These are phyloP conservation scores for Paecilomyces sp. DNA, from an alignment of 2,329 filamentous ascomycete genomes.

Conservation along the genomic window DNA sequence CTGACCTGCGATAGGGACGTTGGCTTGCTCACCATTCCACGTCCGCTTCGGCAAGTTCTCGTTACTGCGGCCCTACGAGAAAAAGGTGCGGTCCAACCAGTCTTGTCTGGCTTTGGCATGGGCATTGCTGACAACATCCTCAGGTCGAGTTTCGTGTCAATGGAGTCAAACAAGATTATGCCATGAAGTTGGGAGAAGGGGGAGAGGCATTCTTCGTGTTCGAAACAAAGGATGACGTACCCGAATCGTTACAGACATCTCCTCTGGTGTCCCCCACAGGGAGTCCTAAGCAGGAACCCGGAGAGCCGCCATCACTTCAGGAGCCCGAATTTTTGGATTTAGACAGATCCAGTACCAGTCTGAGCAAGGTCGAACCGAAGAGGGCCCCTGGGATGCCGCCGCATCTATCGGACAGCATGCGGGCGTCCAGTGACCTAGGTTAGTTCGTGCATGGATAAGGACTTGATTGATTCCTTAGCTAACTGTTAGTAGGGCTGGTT, in stretches of 20 bases:
- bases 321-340: slow-evolving; percentile 47
- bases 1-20: slow-evolving; percentile 41
- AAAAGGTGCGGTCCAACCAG: slow-evolving; percentile 54
- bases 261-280: slow-evolving; percentile 83
- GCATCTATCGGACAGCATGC: slow-evolving; percentile 20
- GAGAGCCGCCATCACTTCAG: slow-evolving; percentile 31
- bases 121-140: slow-evolving; percentile 10
- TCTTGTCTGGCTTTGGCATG: not conserved
- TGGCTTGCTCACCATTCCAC: slow-evolving; percentile 94
- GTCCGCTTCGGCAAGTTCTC: slow-evolving; percentile 99
- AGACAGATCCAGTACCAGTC: slow-evolving; percentile 12
- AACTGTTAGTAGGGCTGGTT: slow-evolving; percentile 21
- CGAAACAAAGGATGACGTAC: slow-evolving; percentile 85
- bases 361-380: slow-evolving; percentile 13
- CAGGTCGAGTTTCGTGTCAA: slow-evolving; percentile 93
- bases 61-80: slow-evolving; percentile 86
- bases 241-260: slow-evolving; percentile 89
- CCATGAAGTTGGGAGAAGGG: slow-evolving; percentile 97
- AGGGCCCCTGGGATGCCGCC: slow-evolving; percentile 16
- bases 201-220: slow-evolving; percentile 99
- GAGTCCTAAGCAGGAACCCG: slow-evolving; percentile 54
- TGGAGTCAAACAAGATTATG: slow-evolving; percentile 80
- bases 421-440: slow-evolving; percentile 43
- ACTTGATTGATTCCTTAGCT: slow-evolving; percentile 3
- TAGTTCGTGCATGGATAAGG: slow-evolving; percentile 2